Percentiles rank a stretch among this genome's conserved stretches.
Evolutionary conservation across 2,329 filamentous ascomycete genomes (phyloP).

Genomic region (Aspergillus sp.): DNA sequence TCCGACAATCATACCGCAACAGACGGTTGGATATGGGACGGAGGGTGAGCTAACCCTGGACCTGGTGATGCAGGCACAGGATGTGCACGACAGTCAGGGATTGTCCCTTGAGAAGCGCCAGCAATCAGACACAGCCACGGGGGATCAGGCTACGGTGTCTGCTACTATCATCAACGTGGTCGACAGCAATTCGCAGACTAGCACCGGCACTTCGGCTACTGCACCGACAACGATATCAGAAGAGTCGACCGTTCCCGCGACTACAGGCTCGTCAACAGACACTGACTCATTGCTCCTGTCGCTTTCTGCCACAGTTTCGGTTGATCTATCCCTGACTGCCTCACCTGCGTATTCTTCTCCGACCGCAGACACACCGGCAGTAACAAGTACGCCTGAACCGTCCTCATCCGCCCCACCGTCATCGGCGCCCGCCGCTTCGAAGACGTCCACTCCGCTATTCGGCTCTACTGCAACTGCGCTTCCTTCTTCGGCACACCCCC

Average conservation of each 20-base stretch:
- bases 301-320: conserved; percentile 8
- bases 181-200: background rate
- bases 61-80: background rate
- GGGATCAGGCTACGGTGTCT: conserved; percentile 4
- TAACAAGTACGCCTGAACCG: conserved; percentile 8
- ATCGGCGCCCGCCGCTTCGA: background rate
- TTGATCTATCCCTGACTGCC: conserved; percentile 2
- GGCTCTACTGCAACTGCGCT: background rate
- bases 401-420: background rate
- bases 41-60: background rate
- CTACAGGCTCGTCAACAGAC: conserved; percentile 1
- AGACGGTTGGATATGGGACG: background rate
- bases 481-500: background rate
- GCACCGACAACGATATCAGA: conserved; percentile 7
- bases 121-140: background rate
- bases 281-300: conserved; percentile 1
- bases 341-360: conserved; percentile 14
- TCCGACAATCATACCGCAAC: background rate
- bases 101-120: background rate
- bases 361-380: conserved; percentile 14
- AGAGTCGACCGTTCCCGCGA: conserved; percentile 3
- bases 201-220: conserved; percentile 2
- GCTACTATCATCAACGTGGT: conserved; percentile 5
- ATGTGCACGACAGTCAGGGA: background rate
- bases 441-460: conserved; percentile 2